Conservation (phyloP, 352 stramenopile genomes). For the Phytopythium chamaehyphon region DNA sequence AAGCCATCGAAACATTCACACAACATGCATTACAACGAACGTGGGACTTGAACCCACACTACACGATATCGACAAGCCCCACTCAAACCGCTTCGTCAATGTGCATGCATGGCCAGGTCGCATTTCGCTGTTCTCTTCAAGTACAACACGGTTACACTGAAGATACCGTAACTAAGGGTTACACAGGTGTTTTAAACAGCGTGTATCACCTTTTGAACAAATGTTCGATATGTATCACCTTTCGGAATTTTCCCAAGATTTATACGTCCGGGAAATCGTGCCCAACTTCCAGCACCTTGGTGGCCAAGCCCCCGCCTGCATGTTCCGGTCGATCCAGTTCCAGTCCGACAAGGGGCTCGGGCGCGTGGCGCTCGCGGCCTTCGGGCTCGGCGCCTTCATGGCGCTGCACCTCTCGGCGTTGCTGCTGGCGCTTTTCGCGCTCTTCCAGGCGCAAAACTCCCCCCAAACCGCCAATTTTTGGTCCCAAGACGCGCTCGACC, state of each 20-base stretch:
- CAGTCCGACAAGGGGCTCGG: conserved; percentile 69
- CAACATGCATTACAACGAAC: too few relatives aligned
- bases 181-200: too few relatives aligned
- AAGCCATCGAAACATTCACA: background rate
- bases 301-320: conserved; percentile 14
- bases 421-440: conserved; percentile 22
- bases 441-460: conserved; percentile 11
- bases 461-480: too few relatives aligned
- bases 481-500: conserved; percentile 10
- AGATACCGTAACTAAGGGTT: too few relatives aligned
- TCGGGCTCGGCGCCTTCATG: conserved; percentile 72
- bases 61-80: background rate
- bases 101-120: background rate
- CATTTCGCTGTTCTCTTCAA: conserved; percentile 86
- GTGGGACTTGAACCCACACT: background rate
- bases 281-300: too few relatives aligned
- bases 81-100: background rate
- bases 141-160: conserved; percentile 83
- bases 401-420: conserved; percentile 57
- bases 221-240: too few relatives aligned
- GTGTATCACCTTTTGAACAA: too few relatives aligned
- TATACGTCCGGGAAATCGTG: too few relatives aligned
- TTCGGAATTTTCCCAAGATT: too few relatives aligned
- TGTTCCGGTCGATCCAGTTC: conserved; percentile 79
- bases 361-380: conserved; percentile 68